phyloP scores from a whole-genome alignment of 352 stramenopile species.

The Aphanomyces euteiches region DNA sequence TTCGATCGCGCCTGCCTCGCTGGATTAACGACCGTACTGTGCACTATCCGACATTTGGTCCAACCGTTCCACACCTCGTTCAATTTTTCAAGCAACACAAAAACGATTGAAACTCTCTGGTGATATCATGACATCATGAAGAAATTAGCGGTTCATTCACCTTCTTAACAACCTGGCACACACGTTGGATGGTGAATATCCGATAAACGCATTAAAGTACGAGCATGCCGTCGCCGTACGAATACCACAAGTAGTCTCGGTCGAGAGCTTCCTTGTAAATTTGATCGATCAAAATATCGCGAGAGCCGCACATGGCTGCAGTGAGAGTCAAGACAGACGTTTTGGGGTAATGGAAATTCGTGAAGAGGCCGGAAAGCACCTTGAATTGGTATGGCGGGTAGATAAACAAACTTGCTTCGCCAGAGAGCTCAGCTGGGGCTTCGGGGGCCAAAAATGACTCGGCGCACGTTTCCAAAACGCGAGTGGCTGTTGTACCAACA shows the following conservation, averaged over 20 bases:
- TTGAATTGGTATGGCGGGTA: conserved; percentile 31
- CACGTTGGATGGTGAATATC: background rate
- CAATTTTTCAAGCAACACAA: conserved; percentile 51
- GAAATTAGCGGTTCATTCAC: too few species aligned
- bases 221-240: conserved; percentile 30
- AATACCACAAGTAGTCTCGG: conserved; percentile 29
- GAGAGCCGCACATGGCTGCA: conserved; percentile 20
- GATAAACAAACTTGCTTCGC: conserved; percentile 28
- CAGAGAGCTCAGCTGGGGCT: background rate
- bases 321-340: conserved; percentile 30
- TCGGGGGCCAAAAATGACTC: background rate
- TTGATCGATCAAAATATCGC: conserved; percentile 9
- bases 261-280: conserved; percentile 30
- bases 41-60: conserved; percentile 57
- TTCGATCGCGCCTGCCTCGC: conserved; percentile 63
- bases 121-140: background rate
- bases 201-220: conserved; percentile 8
- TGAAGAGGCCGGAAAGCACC: conserved; percentile 25
- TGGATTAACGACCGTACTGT: conserved; percentile 82
- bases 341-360: conserved; percentile 31
- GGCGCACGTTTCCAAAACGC: conserved; percentile 25
- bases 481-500: conserved; percentile 26
- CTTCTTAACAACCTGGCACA: background rate
- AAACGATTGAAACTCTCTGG: background rate
- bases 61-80: conserved; percentile 67